phyloP scores from a whole-genome alignment of 306 rosid genomes.

The Quercus robur region DNA sequence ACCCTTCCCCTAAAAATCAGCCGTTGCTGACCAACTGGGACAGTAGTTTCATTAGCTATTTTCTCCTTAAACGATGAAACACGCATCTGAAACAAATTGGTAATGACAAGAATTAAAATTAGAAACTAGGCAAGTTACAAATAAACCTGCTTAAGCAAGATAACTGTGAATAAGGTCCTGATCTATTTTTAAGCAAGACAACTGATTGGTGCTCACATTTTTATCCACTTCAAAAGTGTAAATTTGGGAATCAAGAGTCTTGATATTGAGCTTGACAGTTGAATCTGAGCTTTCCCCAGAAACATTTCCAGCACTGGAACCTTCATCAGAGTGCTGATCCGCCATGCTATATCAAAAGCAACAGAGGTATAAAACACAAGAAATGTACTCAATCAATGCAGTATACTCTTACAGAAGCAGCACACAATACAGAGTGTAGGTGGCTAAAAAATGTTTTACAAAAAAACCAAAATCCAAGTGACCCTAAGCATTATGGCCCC shows the following conservation, averaged over 20 bases:
- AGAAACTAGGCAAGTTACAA: neutral
- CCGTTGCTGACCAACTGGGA: conserved; percentile 87
- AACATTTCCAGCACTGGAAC: conserved; percentile 48
- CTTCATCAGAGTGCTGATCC: conserved; percentile 58
- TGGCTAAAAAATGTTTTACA: neutral
- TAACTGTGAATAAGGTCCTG: neutral
- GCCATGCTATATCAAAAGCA: conserved; percentile 55
- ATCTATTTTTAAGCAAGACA: too few relatives aligned
- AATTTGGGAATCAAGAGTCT: conserved; percentile 82
- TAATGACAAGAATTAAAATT: neutral
- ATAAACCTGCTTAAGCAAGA: neutral
- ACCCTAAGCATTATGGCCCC: neutral
- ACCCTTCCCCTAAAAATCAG: conserved; percentile 96
- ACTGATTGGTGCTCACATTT: conserved; percentile 42
- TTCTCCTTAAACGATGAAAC: conserved; percentile 78
- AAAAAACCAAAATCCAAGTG: neutral
- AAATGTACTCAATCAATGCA: conserved; percentile 18
- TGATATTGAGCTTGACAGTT: conserved; percentile 73
- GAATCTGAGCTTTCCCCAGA: conserved; percentile 57
- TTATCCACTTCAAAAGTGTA: conserved; percentile 73
- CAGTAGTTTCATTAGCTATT: conserved; percentile 70
- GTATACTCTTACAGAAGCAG: neutral
- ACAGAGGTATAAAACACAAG: conserved; percentile 17
- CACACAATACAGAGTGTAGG: neutral
- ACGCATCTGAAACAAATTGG: conserved; percentile 58